Evolutionary conservation across 2,329 filamentous ascomycete species (phyloP).

Genomic region (Fusarium begoniae): DNA sequence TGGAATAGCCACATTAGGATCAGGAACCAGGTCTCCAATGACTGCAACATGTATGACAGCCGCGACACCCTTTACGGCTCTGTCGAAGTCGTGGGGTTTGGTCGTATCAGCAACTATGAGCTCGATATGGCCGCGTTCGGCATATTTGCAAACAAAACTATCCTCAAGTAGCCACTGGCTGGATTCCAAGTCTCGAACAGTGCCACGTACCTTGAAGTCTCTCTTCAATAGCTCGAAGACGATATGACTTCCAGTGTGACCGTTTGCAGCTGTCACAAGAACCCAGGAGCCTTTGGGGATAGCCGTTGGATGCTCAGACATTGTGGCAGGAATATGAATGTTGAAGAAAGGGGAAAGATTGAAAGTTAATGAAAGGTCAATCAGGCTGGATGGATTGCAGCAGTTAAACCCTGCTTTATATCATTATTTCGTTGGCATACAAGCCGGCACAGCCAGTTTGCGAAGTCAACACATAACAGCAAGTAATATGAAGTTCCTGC

Average conservation of each 20-base stretch:
- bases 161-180: constrained; percentile 25
- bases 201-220: constrained; percentile 33
- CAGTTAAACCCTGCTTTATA: background rate
- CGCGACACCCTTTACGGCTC: constrained; percentile 15
- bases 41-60: constrained; percentile 31
- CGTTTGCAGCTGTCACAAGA: constrained; percentile 29
- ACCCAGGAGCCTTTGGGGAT: constrained; percentile 28
- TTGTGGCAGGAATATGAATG: background rate
- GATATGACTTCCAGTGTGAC: constrained; percentile 26
- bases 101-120: constrained; percentile 23
- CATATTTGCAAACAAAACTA: background rate
- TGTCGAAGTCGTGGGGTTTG: constrained; percentile 20
- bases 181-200: constrained; percentile 15
- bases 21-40: constrained; percentile 13
- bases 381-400: background rate
- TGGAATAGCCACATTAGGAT: constrained; percentile 27
- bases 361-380: no score
- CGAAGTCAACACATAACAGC: no score
- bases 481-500: background rate
- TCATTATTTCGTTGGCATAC: accelerated
- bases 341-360: accelerated
- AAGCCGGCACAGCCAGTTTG: no score
- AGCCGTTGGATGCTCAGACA: background rate
- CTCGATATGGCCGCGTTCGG: constrained; percentile 6
- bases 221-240: constrained; percentile 22